Evolutionary conservation across 1,284 basidiomycete species (phyloP), one percentile per base, ranked within the genome.

Genomic region (Butyriboletus appendiculatus): DNA sequence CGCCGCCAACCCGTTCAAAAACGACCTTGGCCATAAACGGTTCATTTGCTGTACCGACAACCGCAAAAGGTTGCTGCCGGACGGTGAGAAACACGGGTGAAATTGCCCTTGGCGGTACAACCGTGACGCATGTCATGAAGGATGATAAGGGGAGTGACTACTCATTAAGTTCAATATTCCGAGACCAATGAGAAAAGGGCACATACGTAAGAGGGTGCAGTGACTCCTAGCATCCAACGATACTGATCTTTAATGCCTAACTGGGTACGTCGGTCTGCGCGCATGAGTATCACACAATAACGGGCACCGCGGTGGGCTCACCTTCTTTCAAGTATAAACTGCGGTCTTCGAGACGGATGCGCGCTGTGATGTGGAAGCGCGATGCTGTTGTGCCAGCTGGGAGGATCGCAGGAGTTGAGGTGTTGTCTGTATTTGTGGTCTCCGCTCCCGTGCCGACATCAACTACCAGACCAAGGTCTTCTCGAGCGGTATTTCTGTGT

Each of bases 161-260:
- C 30, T 24, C 39, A 16, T 41, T 16, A n/a, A 38, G 34, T 7
- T 59, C 45, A 42, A 38, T 20, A 46, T 50, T 28, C 34, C 30
- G 34, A 50, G 37, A 46, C 20, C 10, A 37, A 7, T 18, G n/a
- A 41, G 22, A 28, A 24, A 35, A 44, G 43, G 52, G 6, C 42
- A 74, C 85, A 45, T 56, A 88, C 88, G 64, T 91, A 91, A 53
- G 86, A 85, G 14, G 88, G 85, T 7, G 88, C 78, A 20, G 83
- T 80, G 6, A 88, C 76, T 1, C 77, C 78, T 18, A 91, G 69
- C 76, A 86, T 85, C 89, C 88, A 91, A 57, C 81, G 81, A 66
- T 89, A 85, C 0, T 84, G 82, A 61, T 83, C 76, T 4, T 51
- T 50, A 16, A 49, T 56, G 11, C 61, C 50, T 18, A 68, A 61